phyloP scores from a whole-genome alignment of 495 filamentous ascomycete genomes.

The Podospora didyma region DNA sequence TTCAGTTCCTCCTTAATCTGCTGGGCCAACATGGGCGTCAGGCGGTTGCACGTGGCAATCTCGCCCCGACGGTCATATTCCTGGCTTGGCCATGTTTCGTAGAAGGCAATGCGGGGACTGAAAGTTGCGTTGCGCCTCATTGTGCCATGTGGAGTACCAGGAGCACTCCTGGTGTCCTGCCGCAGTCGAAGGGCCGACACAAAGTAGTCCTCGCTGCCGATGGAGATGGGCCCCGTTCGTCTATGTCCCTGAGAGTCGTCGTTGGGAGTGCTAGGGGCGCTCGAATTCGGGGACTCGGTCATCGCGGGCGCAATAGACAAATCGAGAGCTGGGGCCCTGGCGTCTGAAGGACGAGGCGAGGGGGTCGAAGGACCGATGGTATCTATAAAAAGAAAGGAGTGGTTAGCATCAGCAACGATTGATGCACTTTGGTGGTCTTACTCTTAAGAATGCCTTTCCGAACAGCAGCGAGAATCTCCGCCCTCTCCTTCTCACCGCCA shows the following conservation, averaged over 20 bases:
- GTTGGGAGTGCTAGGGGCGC: constrained; percentile 74
- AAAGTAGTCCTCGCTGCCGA: constrained; percentile 87
- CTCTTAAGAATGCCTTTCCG: constrained; percentile 95
- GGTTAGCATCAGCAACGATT: constrained; percentile 1
- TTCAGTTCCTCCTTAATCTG: constrained; percentile 99
- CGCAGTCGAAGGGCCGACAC: constrained; percentile 65
- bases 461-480: constrained; percentile 83
- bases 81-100: constrained; percentile 91
- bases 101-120: constrained; percentile 88
- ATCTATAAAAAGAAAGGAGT: constrained; percentile 8
- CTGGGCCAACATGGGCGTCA: constrained; percentile 95
- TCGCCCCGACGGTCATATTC: constrained; percentile 97
- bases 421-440: constrained; percentile 37
- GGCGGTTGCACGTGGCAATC: constrained; percentile 93
- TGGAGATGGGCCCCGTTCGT: constrained; percentile 62
- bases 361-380: constrained; percentile 64
- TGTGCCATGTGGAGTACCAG: constrained; percentile 66
- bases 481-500: constrained; percentile 84
- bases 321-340: constrained; percentile 40
- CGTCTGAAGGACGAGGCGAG: constrained; percentile 54
- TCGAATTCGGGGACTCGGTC: constrained; percentile 76
- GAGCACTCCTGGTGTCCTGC: constrained; percentile 68
- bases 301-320: constrained; percentile 53
- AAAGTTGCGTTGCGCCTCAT: constrained; percentile 76
- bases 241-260: constrained; percentile 64